A percentile compares a stretch with the other conserved stretches of the same genome.
phyloP scores from a whole-genome alignment of 1,139 yeast genomes.

The Protomyces macrosporus region DNA sequence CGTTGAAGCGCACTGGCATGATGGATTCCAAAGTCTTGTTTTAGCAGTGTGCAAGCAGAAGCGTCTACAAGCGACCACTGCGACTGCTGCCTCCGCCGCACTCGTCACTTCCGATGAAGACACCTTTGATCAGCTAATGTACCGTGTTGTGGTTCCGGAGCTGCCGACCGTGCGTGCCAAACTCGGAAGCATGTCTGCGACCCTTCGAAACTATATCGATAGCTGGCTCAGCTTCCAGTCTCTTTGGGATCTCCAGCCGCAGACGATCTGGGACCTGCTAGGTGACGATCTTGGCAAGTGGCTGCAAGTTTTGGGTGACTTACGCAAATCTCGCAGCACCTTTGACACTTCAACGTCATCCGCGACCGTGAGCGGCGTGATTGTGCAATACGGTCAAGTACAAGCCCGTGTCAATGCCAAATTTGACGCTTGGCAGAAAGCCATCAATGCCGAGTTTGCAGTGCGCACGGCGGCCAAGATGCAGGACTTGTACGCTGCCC shows the following conservation, averaged over 20 bases:
- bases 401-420: constrained; percentile 52
- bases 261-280: constrained; percentile 38
- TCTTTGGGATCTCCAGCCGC: constrained; percentile 53
- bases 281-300: constrained; percentile 46
- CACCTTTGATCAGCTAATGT: constrained; percentile 3
- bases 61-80: constrained; percentile 35
- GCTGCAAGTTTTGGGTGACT: constrained; percentile 47
- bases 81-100: constrained; percentile 37
- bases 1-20: constrained; percentile 39
- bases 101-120: background rate
- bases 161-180: constrained; percentile 31
- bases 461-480: constrained; percentile 38
- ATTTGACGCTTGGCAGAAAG: constrained; percentile 56
- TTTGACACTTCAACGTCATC: constrained; percentile 51
- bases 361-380: constrained; percentile 44
- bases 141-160: constrained; percentile 2
- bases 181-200: constrained; percentile 35
- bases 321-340: constrained; percentile 46
- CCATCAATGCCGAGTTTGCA: constrained; percentile 47
- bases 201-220: constrained; percentile 38
- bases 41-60: constrained; percentile 32
- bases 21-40: background rate
- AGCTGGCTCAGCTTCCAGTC: constrained; percentile 57
- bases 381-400: constrained; percentile 49
- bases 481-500: constrained; percentile 36